Evolutionary conservation across 805 yeast species (phyloP).

Genomic region (Wickerhamiella allomyrinae): DNA sequence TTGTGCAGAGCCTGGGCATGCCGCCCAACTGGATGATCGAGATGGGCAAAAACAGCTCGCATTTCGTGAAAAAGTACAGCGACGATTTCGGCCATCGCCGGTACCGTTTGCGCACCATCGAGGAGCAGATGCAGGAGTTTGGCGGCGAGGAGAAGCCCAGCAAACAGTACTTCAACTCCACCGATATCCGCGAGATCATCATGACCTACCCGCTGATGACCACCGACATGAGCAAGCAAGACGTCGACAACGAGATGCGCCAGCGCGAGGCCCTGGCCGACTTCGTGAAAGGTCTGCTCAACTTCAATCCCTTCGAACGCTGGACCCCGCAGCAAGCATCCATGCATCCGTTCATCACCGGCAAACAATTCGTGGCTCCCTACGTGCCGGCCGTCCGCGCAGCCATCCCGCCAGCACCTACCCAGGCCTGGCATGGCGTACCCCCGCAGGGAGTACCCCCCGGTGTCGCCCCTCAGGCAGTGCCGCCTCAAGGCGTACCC

Average conservation of each 20-base stretch:
- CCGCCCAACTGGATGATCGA: constrained; percentile 97
- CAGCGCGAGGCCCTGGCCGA: constrained; percentile 63
- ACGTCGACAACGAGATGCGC: constrained; percentile 54
- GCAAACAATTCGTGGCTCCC: constrained; percentile 36
- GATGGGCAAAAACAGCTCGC: constrained; percentile 71
- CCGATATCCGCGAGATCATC: constrained; percentile 55
- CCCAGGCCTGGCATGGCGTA: too few relatives aligned
- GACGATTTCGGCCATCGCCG: constrained; percentile 25
- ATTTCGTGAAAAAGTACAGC: constrained; percentile 43
- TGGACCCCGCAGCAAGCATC: constrained; percentile 96
- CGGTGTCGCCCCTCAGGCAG: too few relatives aligned
- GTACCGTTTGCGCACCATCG: constrained; percentile 34
- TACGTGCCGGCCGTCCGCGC: constrained; percentile 11
- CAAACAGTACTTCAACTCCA: constrained; percentile 63
- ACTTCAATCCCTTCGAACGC: constrained; percentile 81
- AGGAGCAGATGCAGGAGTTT: constrained; percentile 36
- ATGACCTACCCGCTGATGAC: constrained; percentile 45
- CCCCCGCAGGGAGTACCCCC: too few relatives aligned
- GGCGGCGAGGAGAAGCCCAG: constrained; percentile 55
- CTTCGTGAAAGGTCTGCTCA: constrained; percentile 62
- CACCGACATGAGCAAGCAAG: constrained; percentile 24
- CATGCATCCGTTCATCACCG: constrained; percentile 78
- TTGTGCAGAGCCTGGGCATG: constrained; percentile 61
- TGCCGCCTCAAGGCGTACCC: too few relatives aligned
- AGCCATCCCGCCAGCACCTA: not conserved